Base-by-base conservation (phyloP, 1,139 yeast species). In the Kodamaea plutei region DNA sequence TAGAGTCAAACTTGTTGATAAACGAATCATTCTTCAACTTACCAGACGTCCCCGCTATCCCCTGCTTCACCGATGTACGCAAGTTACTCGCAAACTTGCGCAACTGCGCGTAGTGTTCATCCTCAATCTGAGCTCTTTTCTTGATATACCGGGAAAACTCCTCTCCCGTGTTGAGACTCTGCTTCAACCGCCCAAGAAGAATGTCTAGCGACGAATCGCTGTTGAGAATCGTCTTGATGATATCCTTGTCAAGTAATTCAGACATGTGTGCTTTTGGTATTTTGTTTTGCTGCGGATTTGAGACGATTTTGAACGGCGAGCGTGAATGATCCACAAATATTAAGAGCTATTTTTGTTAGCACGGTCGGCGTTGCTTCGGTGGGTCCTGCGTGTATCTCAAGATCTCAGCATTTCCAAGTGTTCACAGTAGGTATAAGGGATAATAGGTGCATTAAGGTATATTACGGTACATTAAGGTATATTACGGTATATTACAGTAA, bases 61-160 rank as follows among this genome's bases (percentile, higher is more conserved):
- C 58, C 9, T 56, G 47, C 47, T 73, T 75, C 45, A 82, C 59
- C 5, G 69, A 54, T 4, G 76, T 65, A 26, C 78, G 66, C 18
- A 81, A 73, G 34, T 73, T 66, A 14, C 64, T 55, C 1, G 84
- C 73, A 27, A 79, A 71, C 58, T 87, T 84, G 49, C 78, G 77
- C 41, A 85, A 57, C 46, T 84, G 93, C 34, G 71, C 70, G 31
- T 78, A 77, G 55, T 85, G 85, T 38, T 84, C 94, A 43, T 80
- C 84, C 56, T 88, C 96, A 35, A 81, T 69, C 26, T 75, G 64
- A 18, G 89, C 88, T 47, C 84, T 82, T 54, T 82, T 84, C 52
- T 83, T 83, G 38, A 89, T 65, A 53, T 77, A 91, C 44, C 77
- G 75, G 25, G 88, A 69, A 47, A 87, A 79, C 52, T 91, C 97